Conservation (phyloP, 2,329 filamentous ascomycete genomes). For the Trichoderma sp. region DNA sequence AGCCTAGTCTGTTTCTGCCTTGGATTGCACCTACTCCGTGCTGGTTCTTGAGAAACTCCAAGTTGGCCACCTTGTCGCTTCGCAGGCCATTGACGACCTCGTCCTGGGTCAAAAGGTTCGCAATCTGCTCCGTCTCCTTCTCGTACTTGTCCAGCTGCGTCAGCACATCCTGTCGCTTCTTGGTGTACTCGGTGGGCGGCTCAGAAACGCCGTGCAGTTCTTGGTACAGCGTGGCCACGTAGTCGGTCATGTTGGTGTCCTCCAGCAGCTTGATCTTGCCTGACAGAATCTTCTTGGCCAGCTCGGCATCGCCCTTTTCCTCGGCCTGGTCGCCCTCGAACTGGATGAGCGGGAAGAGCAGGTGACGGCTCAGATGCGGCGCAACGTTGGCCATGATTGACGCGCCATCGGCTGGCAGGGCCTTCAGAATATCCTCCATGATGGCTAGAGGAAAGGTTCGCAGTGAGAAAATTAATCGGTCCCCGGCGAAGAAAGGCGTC, state of each 20-base stretch:
- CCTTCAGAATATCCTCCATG: conserved; percentile 51
- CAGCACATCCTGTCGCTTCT: conserved; percentile 88
- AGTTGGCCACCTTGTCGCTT: conserved; percentile 97
- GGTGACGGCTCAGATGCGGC: conserved; percentile 89
- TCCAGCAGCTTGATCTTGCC: conserved; percentile 94
- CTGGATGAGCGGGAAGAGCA: conserved; percentile 95
- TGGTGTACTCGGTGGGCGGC: conserved; percentile 80
- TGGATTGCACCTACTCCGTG: conserved; percentile 69
- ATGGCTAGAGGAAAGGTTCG: conserved; percentile 1
- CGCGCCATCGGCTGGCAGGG: conserved; percentile 68
- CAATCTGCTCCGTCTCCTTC: conserved; percentile 86
- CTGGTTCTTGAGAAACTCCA: conserved; percentile 96
- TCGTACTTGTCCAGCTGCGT: conserved; percentile 80
- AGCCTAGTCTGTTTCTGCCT: conserved; percentile 17
- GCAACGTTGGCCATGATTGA: conserved; percentile 88
- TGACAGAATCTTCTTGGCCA: conserved; percentile 72
- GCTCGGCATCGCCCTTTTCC: conserved; percentile 64
- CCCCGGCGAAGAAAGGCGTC: neutral
- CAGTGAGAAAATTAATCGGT: conserved; percentile 6
- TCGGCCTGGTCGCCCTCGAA: conserved; percentile 84
- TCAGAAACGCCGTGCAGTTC: conserved; percentile 81
- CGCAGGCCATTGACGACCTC: conserved; percentile 88
- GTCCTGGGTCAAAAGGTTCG: conserved; percentile 81
- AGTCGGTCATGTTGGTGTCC: conserved; percentile 99
- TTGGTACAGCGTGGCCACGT: conserved; percentile 88